phyloP scores from a whole-genome alignment of 2,329 filamentous ascomycete species.

The Fonsecaea pedrosoi region DNA sequence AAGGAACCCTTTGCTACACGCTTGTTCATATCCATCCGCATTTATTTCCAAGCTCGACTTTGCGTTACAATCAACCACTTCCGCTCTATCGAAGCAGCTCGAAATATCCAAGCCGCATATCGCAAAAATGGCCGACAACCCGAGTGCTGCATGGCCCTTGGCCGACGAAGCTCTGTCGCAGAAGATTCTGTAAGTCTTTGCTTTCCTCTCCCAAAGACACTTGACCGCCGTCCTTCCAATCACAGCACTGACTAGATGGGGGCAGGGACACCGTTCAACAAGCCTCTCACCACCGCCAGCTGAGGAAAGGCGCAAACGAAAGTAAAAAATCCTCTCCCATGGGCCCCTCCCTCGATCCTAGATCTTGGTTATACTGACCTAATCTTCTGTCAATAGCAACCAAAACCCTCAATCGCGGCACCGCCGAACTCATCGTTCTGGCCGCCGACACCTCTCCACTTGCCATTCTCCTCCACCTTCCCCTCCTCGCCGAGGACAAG shows the following conservation, averaged over 20 bases:
- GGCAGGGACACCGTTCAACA: conserved; percentile 73
- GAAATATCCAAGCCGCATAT: background rate
- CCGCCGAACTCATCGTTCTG: conserved; percentile 85
- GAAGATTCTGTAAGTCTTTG: conserved; percentile 70
- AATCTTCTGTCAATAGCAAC: conserved; percentile 58
- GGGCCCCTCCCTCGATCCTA: background rate
- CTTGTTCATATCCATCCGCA: background rate
- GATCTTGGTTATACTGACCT: conserved; percentile 6
- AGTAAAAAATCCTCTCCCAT: conserved; percentile 45
- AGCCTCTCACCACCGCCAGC: conserved; percentile 64
- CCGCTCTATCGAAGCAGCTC: conserved; percentile 8
- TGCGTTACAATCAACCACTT: background rate
- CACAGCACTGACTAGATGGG: background rate
- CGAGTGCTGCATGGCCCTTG: conserved; percentile 66
- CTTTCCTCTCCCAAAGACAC: conserved; percentile 64
- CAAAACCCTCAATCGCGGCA: conserved; percentile 90
- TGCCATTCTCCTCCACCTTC: conserved; percentile 86
- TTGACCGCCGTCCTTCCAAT: conserved; percentile 59
- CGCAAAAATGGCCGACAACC: conserved; percentile 38
- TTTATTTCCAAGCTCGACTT: background rate
- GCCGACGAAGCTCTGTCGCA: conserved; percentile 77
- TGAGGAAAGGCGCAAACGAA: conserved; percentile 90
- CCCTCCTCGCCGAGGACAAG: conserved; percentile 81
- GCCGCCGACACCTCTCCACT: conserved; percentile 87
- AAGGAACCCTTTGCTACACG: conserved; percentile 51